A percentile compares a stretch with the other conserved stretches of the same genome.
Evolutionary conservation across 129 eudicot species (phyloP).

Genomic region (Pulicaria dysenterica): DNA sequence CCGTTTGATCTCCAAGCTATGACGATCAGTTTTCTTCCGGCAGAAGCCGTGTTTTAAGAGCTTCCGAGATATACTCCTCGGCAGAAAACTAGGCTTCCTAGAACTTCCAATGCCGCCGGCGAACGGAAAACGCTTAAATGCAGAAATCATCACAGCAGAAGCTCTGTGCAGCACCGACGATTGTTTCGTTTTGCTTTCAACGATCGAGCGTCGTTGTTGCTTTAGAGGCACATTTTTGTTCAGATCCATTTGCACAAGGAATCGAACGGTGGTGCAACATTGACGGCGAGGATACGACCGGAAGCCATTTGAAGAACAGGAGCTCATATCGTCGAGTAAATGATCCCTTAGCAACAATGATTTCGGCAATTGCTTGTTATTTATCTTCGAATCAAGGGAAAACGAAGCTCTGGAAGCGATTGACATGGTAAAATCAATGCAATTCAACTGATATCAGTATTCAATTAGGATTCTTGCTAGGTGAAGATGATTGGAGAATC

Average conservation of each 20-base stretch:
- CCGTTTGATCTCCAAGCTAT: constrained; percentile 47
- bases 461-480: too few species aligned
- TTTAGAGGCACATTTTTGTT: constrained; percentile 20
- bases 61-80: constrained; percentile 59
- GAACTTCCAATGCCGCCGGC: constrained; percentile 15
- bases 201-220: not conserved
- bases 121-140: constrained; percentile 64
- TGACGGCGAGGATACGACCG: constrained; percentile 74
- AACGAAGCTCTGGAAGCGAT: constrained; percentile 30
- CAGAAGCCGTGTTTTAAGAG: constrained; percentile 54
- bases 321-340: constrained; percentile 70
- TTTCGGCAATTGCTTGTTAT: constrained; percentile 35
- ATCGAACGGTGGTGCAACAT: constrained; percentile 66
- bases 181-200: constrained; percentile 30
- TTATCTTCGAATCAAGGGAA: constrained; percentile 42
- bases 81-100: not conserved
- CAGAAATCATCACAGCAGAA: constrained; percentile 47
- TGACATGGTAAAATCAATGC: not conserved
- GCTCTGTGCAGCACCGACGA: constrained; percentile 56
- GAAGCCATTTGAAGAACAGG: constrained; percentile 92
- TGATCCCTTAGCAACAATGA: constrained; percentile 60
- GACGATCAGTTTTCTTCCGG: constrained; percentile 54
- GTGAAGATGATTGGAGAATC: too few species aligned
- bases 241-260: constrained; percentile 57
- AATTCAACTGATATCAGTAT: too few species aligned